Base-by-base conservation (phyloP, 345 rosid genomes). In the Cardamine resedifolia region DNA sequence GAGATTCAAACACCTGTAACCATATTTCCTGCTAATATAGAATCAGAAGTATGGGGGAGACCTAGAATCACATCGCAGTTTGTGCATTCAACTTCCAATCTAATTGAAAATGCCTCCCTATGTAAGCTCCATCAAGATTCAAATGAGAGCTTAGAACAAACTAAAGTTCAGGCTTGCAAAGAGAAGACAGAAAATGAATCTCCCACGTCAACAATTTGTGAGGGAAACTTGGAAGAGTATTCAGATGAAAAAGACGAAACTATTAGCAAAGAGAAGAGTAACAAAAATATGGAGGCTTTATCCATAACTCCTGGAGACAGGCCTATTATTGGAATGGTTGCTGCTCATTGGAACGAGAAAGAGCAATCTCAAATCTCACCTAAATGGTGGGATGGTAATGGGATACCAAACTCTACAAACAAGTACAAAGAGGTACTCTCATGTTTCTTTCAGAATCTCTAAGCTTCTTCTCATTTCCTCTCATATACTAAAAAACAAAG, bases 381-480 rank as follows among this genome's bases (percentile, higher is more conserved):
- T 18, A 94, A 85, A 82, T 88, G 95, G 90, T 91, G 97, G 97
- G 96, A 89, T 81, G 97, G 98, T 33, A 94, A 94, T 74, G 98
- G 98, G 59, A 94, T 91, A 71, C 98, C 98, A 39, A 91, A 94
- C 78, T 89, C 97, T 28, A 94, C 96, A 36, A 94, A 82, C 77
- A 94, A 91, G 75, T 94, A 94, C 82, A 91, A 89, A 84, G 98
- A 94, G 94, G 97, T 94, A 81, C 33, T 58, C 48, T 51, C 30
- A 11, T 16, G 14, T 50, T 68, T 24, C 50, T 11, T 36, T 43
- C 44, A n/a, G 10, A 49, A 10, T 18, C 63, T 39, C n/a, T 27
- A 15, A 1, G 28, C 31, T 45, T 45, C 36, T 64, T 30, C 50
- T 10, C 20, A 55, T 58, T 53, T 28, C 3, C 20, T 44, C 26